Base-by-base conservation (phyloP, 225 moss, liverwort and hornwort species). In the Sphagnum tenellum region DNA sequence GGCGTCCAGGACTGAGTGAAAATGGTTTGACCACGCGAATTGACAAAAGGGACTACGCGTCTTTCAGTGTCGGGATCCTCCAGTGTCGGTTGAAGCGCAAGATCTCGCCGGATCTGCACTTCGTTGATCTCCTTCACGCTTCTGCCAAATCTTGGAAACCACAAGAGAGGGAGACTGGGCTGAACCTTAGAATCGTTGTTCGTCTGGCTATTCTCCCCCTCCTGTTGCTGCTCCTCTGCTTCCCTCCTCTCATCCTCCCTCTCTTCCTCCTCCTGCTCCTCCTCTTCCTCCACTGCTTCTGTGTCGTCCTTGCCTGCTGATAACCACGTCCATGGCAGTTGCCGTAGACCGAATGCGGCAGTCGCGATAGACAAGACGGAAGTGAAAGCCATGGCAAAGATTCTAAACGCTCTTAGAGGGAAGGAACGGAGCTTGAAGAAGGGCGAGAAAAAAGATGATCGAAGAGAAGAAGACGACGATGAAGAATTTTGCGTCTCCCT, bases 1-100 rank as follows among this genome's bases (percentile, higher is more conserved):
- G 94, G 88, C 67, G 76, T 82, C 94, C 94, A 94, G 0, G 90
- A 94, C 76, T 94, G 94, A 67, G 88, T 85, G 71, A 94, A 90
- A 66, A 94, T 66, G 4, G 82, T 88, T 80, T 94, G 90, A 58
- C 86, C 84, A 12, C 86, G 80, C 62, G 88, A 77, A 61, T 94
- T 94, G 44, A 86, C 77, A 44, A 88, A 75, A 11, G 86, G 80
- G 48, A 82, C 80, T 51, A 88, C 81, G 56, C 76, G 77, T 52
- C 94, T 79, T 72, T 90, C 82, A 8, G 79, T 72, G 13, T 72
- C 74, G 29, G 74, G 74, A 8, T 72, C 72, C 54, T 62, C 72
- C 3, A 74, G 6, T 59, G 71, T 68, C 59, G 76, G 69, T 11
- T 77, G 72, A 57, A 77, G 59, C 13, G 83, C 83, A 10, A 83